Evolutionary conservation across 2,329 filamentous ascomycete genomes (phyloP).

Genomic region (Eutypella sp.): DNA sequence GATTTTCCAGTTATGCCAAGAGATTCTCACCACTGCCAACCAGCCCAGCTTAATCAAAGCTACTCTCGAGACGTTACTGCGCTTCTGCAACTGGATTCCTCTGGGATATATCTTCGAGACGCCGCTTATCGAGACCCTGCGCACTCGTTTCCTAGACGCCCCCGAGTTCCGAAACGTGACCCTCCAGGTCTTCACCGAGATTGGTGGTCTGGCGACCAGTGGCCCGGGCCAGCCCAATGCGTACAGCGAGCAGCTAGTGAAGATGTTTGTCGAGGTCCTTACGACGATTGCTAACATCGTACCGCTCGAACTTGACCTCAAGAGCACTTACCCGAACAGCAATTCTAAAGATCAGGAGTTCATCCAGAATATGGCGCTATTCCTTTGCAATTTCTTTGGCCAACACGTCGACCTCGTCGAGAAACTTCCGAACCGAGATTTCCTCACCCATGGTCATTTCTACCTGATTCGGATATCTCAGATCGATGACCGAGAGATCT

Average conservation of each 20-base stretch:
- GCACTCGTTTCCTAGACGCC: slow-evolving; percentile 85
- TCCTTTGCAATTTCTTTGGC: slow-evolving; percentile 94
- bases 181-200: slow-evolving; percentile 93
- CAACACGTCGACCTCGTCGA: slow-evolving; percentile 93
- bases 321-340: slow-evolving; percentile 84
- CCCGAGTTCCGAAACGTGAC: slow-evolving; percentile 97
- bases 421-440: slow-evolving; percentile 91
- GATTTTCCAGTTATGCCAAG: slow-evolving; percentile 95
- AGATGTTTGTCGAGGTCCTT: slow-evolving; percentile 97
- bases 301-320: slow-evolving; percentile 82
- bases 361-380: slow-evolving; percentile 91
- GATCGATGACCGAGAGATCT: slow-evolving; percentile 97
- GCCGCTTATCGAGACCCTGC: slow-evolving; percentile 86
- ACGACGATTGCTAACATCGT: slow-evolving; percentile 92
- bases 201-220: slow-evolving; percentile 86
- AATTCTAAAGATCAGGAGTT: slow-evolving; percentile 96
- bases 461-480: slow-evolving; percentile 98
- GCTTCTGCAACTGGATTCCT: slow-evolving; percentile 99
- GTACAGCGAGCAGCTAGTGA: slow-evolving; percentile 92
- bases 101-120: slow-evolving; percentile 99
- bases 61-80: slow-evolving; percentile 91
- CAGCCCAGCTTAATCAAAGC: slow-evolving; percentile 88
- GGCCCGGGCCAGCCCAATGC: slow-evolving; percentile 60
- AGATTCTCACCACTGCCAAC: slow-evolving; percentile 86
- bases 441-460: slow-evolving; percentile 91